Base-by-base conservation (phyloP, 1,284 basidiomycete genomes). In the Dichomitus squalens region DNA sequence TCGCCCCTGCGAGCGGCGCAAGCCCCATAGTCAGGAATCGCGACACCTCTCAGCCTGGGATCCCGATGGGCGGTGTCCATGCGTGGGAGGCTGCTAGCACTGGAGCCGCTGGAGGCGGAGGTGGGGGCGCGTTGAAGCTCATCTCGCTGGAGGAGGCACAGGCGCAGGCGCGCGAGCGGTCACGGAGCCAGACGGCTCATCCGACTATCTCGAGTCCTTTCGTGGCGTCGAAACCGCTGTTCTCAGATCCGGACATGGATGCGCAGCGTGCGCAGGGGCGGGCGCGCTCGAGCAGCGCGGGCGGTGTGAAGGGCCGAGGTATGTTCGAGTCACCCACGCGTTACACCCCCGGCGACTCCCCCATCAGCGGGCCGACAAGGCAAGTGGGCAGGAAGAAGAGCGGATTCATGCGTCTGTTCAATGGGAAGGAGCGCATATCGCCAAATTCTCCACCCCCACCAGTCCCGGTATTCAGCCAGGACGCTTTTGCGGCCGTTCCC, bases 361-460 rank as follows among this genome's bases (percentile, higher is more conserved):
- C 91, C 40, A 87, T 83, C 67, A 83, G 84, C 36, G 60, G 58
- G 11, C 64, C 66, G 9, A 53, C 53, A 21, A 65, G 58, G 54
- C 55, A 61, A 8, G 61, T 72, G 12, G 56, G 38, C 12, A 65
- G 66, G 57, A 73, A 89, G 76, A 92, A 88, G 71, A 92, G 90
- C 64, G 90, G 89, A 1, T 88, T 93, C 69, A 84, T 93, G 86
- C 79, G 88, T 54, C 72, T 93, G 12, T 92, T 93, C 71, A 85
- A 87, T 66, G 78, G 78, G 27, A 76, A 75, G 67, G 84, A 80
- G 76, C 51, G 60, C 12, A 44, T 68, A 55, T 67, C 63, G 11
- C 64, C 65, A 20, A 61, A 64, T 39, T 63, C 67, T 3, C 72
- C 71, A 6, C 79, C 79, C 1, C 85, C 85, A 7, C 85, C 88